phyloP scores from a whole-genome alignment of 768 basidiomycete species.

The Sarcomyxa edulis region DNA sequence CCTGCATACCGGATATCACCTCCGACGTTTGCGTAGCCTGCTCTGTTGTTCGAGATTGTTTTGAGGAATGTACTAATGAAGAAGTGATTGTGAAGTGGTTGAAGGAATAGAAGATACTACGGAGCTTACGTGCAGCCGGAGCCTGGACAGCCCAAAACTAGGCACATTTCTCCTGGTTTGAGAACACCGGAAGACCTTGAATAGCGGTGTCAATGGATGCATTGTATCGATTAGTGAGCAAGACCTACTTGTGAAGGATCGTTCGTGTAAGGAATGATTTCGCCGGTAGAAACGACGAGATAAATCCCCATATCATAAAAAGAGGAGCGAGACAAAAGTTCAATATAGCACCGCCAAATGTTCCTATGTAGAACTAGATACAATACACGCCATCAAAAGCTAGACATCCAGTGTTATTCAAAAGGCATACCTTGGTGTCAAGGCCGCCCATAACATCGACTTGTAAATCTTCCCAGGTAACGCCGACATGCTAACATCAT shows the following conservation, averaged over 20 bases:
- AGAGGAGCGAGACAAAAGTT: slow-evolving; percentile 50
- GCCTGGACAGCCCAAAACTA: slow-evolving; percentile 79
- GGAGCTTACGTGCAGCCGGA: slow-evolving; percentile 86
- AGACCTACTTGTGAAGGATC: slow-evolving; percentile 52
- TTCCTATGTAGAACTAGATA: slow-evolving; percentile 48
- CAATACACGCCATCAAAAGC: background rate
- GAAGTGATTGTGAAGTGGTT: no score
- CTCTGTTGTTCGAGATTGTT: slow-evolving; percentile 71
- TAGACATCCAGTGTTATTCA: background rate
- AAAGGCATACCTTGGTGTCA: slow-evolving; percentile 44
- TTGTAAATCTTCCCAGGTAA: slow-evolving; percentile 66
- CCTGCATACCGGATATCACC: slow-evolving; percentile 84
- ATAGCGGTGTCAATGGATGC: background rate
- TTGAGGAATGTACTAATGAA: slow-evolving; percentile 87
- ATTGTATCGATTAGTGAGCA: background rate
- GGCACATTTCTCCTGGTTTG: slow-evolving; percentile 82
- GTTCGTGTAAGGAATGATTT: slow-evolving; percentile 36
- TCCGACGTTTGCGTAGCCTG: slow-evolving; percentile 53
- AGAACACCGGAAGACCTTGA: slow-evolving; percentile 59
- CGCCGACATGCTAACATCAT: slow-evolving; percentile 53
- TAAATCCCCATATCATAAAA: slow-evolving; percentile 37
- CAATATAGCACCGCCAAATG: slow-evolving; percentile 56
- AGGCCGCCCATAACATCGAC: slow-evolving; percentile 55
- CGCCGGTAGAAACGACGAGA: slow-evolving; percentile 34
- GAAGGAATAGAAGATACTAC: no score